Percentiles rank a stretch among this genome's conserved stretches.
Evolutionary conservation across 2,329 filamentous ascomycete species (phyloP).

Genomic region (Ceratocystis cubensis): DNA sequence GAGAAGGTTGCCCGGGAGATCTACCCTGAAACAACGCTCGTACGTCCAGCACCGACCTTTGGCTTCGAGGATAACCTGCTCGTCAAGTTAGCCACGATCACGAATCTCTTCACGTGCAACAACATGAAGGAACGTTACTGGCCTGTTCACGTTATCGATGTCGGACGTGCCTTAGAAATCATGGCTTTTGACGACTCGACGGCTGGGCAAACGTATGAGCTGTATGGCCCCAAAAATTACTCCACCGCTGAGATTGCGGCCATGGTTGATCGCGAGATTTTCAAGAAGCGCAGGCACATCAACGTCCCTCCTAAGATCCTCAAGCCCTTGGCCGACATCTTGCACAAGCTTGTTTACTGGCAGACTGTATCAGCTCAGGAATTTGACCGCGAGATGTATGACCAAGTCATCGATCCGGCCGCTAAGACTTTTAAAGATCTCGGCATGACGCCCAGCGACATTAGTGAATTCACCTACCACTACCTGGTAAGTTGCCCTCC

Average conservation of each 20-base stretch:
- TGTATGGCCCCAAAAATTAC: slow-evolving; percentile 90
- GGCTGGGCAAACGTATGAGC: slow-evolving; percentile 80
- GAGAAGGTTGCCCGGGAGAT: slow-evolving; percentile 77
- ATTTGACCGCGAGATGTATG: slow-evolving; percentile 81
- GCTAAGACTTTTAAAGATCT: slow-evolving; percentile 96
- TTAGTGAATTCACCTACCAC: slow-evolving; percentile 78
- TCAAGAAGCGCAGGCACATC: slow-evolving; percentile 78
- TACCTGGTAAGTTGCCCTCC: slow-evolving; percentile 58
- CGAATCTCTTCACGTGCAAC: slow-evolving; percentile 81
- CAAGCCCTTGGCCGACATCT: slow-evolving; percentile 57
- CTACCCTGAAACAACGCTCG: slow-evolving; percentile 94
- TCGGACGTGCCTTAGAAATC: slow-evolving; percentile 73
- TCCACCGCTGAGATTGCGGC: slow-evolving; percentile 74
- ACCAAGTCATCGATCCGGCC: slow-evolving; percentile 77
- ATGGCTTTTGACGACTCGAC: slow-evolving; percentile 89
- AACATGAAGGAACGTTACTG: slow-evolving; percentile 83
- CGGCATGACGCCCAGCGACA: slow-evolving; percentile 75
- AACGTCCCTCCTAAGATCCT: slow-evolving; percentile 75
- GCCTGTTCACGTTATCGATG: slow-evolving; percentile 89
- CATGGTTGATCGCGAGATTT: slow-evolving; percentile 82
- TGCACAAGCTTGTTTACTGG: slow-evolving; percentile 87
- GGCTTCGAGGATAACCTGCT: slow-evolving; percentile 90
- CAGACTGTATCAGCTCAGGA: slow-evolving; percentile 69
- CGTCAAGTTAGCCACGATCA: slow-evolving; percentile 65
- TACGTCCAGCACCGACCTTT: slow-evolving; percentile 85